These are phyloP conservation scores for Fulvia fulva DNA, from an alignment of 2,329 filamentous ascomycete species.

Conservation along the genomic window DNA sequence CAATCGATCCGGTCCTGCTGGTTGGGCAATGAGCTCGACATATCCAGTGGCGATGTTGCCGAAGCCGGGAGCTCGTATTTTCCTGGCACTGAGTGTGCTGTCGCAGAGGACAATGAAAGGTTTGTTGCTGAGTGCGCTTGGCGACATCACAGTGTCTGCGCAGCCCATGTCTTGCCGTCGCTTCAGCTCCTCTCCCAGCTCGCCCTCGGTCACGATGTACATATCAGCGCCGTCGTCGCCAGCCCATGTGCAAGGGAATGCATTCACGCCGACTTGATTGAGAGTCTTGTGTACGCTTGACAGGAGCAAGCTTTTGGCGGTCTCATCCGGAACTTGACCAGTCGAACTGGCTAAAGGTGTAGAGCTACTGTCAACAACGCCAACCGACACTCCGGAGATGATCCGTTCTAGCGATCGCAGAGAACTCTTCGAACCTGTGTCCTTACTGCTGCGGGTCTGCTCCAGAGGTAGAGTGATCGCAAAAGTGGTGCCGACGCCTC, in stretches of 20 bases:
- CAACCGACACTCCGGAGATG: slow-evolving; percentile 13
- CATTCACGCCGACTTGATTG: slow-evolving; percentile 18
- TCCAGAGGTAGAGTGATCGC: slow-evolving; percentile 22
- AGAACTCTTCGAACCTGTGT: neutral
- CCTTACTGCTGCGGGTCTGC: slow-evolving; percentile 12
- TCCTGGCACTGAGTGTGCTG: slow-evolving; percentile 23
- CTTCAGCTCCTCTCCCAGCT: slow-evolving; percentile 16
- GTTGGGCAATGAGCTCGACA: slow-evolving; percentile 26
- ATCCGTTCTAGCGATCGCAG: slow-evolving; percentile 8
- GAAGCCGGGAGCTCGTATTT: slow-evolving; percentile 18
- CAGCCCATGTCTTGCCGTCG: slow-evolving; percentile 11
- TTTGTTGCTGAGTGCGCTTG: slow-evolving; percentile 18
- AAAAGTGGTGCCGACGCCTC: slow-evolving; percentile 20
- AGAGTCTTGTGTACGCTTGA: slow-evolving; percentile 19
- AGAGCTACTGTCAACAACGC: slow-evolving; percentile 18
- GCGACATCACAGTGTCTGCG: slow-evolving; percentile 14
- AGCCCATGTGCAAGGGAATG: slow-evolving; percentile 16
- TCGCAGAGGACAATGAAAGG: slow-evolving; percentile 26
- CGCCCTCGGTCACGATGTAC: slow-evolving; percentile 23
- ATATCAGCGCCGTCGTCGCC: slow-evolving; percentile 20
- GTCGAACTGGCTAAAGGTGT: slow-evolving; percentile 11
- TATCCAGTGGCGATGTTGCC: slow-evolving; percentile 18
- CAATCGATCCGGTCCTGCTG: slow-evolving; percentile 23
- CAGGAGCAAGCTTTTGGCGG: slow-evolving; percentile 15
- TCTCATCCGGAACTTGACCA: slow-evolving; percentile 14